phyloP scores from a whole-genome alignment of 2,329 filamentous ascomycete species.

The Paraphaeosphaeria sporulosa region DNA sequence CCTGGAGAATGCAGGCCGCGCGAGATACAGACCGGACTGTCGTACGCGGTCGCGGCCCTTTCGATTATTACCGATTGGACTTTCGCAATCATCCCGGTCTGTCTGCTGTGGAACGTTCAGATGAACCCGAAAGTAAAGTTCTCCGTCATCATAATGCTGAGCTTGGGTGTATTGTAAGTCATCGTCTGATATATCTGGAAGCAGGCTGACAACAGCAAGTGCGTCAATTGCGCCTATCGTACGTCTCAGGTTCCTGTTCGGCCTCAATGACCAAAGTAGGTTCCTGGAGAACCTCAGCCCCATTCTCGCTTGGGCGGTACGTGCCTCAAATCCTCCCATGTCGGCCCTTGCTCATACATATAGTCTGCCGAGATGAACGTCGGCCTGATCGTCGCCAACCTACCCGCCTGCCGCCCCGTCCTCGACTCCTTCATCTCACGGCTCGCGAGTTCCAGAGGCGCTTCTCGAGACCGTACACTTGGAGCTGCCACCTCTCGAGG shows the following conservation, averaged over 20 bases:
- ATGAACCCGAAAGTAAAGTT: conserved; percentile 2
- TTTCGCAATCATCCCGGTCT: not conserved
- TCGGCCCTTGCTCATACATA: not conserved
- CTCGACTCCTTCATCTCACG: not conserved
- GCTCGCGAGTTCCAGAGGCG: not conserved
- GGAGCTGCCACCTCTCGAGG: not conserved
- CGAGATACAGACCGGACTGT: conserved; percentile 2
- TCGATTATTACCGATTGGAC: conserved; percentile 5
- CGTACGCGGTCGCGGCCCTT: conserved; percentile 1
- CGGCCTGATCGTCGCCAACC: conserved; percentile 2
- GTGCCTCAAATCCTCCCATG: not conserved
- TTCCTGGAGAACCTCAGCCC: conserved; percentile 4
- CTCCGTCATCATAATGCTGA: not conserved
- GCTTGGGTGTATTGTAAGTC: conserved; percentile 7
- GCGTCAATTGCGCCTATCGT: conserved; percentile 7
- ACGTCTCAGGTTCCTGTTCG: conserved; percentile 2
- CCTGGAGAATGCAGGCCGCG: not conserved
- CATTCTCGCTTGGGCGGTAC: conserved; percentile 6
- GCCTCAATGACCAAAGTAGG: conserved; percentile 2
- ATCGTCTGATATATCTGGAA: not conserved
- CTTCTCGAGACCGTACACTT: not conserved
- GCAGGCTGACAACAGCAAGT: not conserved
- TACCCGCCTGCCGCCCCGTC: conserved; percentile 5
- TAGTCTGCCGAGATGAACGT: conserved; percentile 9
- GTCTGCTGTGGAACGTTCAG: conserved; percentile 4